Evolutionary conservation across 116 monocot genomes (phyloP).

Genomic region (Dioscorea cayenensis): DNA sequence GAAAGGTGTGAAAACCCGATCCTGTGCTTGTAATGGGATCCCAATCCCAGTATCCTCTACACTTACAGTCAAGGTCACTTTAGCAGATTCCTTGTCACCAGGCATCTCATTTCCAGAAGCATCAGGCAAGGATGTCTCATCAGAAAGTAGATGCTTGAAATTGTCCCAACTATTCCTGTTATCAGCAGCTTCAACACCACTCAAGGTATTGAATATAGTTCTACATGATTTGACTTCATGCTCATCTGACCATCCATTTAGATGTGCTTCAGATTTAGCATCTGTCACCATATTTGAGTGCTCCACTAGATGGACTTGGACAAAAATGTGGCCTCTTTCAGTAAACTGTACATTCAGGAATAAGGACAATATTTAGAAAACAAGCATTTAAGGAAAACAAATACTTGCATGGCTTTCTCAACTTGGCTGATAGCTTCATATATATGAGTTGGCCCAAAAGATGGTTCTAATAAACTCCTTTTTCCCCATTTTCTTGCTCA

Average conservation of each 20-base stretch:
- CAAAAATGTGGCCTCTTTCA: conserved; percentile 90
- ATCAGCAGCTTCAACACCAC: conserved; percentile 85
- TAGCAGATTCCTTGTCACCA: conserved; percentile 14
- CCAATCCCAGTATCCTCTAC: conserved; percentile 96
- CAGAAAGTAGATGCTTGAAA: conserved; percentile 45
- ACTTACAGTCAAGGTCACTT: conserved; percentile 56
- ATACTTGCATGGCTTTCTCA: background rate
- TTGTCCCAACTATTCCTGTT: conserved; percentile 73
- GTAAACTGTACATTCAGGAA: conserved; percentile 54
- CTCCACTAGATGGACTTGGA: conserved; percentile 75
- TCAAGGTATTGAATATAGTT: conserved; percentile 49
- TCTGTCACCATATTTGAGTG: conserved; percentile 26
- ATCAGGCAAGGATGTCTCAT: conserved; percentile 12
- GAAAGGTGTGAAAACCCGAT: conserved; percentile 89
- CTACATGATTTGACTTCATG: conserved; percentile 4
- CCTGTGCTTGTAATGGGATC: conserved; percentile 83
- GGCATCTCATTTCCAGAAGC: conserved; percentile 7
- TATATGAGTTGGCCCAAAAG: background rate
- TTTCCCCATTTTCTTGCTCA: too few species aligned
- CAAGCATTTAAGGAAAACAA: background rate
- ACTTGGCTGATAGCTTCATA: background rate
- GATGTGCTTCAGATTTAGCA: conserved; percentile 20
- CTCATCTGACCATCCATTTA: conserved; percentile 31
- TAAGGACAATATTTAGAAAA: background rate
- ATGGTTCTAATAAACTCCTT: background rate